Evolutionary conservation across 2,329 filamentous ascomycete genomes (phyloP).

Genomic region (Ascochyta rabiei): DNA sequence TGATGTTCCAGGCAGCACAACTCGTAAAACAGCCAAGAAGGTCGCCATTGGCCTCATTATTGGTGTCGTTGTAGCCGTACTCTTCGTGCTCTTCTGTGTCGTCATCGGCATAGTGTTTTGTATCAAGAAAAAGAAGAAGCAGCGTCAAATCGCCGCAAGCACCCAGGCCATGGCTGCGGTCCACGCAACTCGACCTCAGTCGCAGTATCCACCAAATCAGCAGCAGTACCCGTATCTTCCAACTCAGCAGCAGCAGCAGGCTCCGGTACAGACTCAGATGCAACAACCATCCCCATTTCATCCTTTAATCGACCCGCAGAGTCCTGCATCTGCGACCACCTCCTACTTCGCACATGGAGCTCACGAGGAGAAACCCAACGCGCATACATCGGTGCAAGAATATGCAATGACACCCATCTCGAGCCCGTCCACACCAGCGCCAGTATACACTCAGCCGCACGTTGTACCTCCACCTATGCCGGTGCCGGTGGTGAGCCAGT

Average conservation of each 20-base stretch:
- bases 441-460: slow-evolving; percentile 28
- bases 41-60: slow-evolving; percentile 26
- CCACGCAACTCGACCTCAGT: slow-evolving; percentile 22
- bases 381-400: slow-evolving; percentile 24
- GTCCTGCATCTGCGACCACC: slow-evolving; percentile 5
- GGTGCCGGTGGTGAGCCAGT: slow-evolving; percentile 12
- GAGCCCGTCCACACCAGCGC: slow-evolving; percentile 32
- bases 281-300: slow-evolving; percentile 1
- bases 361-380: slow-evolving; percentile 23
- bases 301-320: slow-evolving; percentile 8
- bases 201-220: slow-evolving; percentile 19
- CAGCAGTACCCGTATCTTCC: slow-evolving; percentile 2
- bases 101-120: slow-evolving; percentile 25
- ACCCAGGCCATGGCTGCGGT: slow-evolving; percentile 22
- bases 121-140: slow-evolving; percentile 29
- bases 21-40: slow-evolving; percentile 20
- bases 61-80: slow-evolving; percentile 27
- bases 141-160: slow-evolving; percentile 24
- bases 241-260: slow-evolving; percentile 8
- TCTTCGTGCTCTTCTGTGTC: slow-evolving; percentile 25
- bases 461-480: slow-evolving; percentile 5
- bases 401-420: slow-evolving; percentile 25
- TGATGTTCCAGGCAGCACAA: not conserved
- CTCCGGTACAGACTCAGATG: slow-evolving; percentile 1
- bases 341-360: slow-evolving; percentile 21